Evolutionary conservation across 2,329 filamentous ascomycete species (phyloP).

Genomic region (Pseudogymnoascus sp.): DNA sequence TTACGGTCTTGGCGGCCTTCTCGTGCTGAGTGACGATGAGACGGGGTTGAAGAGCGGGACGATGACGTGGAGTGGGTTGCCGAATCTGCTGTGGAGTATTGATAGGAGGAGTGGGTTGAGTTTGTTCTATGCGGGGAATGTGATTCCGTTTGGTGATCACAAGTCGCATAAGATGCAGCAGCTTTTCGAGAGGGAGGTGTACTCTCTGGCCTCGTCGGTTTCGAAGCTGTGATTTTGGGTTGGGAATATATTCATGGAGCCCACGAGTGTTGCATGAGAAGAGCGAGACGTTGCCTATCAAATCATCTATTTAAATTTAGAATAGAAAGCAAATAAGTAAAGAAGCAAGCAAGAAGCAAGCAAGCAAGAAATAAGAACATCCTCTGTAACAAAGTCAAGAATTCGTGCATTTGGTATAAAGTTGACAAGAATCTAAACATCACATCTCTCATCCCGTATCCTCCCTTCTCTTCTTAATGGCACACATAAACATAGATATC

Average conservation of each 20-base stretch:
- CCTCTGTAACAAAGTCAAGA: neutral
- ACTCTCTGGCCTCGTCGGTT: slow-evolving; percentile 16
- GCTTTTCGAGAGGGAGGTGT: slow-evolving; percentile 35
- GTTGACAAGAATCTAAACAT: neutral
- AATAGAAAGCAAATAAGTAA: neutral
- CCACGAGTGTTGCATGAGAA: neutral
- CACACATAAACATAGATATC: no score
- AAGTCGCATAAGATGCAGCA: slow-evolving; percentile 29
- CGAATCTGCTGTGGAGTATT: slow-evolving; percentile 42
- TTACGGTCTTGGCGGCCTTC: slow-evolving; percentile 37
- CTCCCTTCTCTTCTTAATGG: no score
- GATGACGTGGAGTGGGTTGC: slow-evolving; percentile 39
- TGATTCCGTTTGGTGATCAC: slow-evolving; percentile 36
- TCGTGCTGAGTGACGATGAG: slow-evolving; percentile 34
- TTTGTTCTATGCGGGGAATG: slow-evolving; percentile 37
- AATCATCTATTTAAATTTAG: neutral
- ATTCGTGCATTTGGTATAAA: neutral
- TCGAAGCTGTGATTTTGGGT: neutral
- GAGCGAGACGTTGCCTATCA: neutral
- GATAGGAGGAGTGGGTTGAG: slow-evolving; percentile 34
- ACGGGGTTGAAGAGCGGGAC: slow-evolving; percentile 33
- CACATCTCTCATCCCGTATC: neutral
- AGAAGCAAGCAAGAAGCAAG: no score
- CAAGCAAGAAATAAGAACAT: neutral
- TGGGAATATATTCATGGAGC: neutral